Evolutionary conservation across 1,139 yeast species (phyloP).

Genomic region (Debaryomycetaceae sp.): DNA sequence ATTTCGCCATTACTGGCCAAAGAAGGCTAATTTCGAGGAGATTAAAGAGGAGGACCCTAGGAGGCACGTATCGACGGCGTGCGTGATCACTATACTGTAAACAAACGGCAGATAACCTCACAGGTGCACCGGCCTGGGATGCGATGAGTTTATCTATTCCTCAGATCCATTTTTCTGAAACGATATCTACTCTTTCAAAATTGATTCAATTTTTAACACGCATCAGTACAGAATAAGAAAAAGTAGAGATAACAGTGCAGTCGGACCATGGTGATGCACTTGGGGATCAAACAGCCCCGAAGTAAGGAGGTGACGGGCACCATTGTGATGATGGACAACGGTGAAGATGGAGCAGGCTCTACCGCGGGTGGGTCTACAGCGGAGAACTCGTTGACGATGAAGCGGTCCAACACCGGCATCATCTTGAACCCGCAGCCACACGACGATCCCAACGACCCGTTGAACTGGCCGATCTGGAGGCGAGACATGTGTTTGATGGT

Average conservation of each 20-base stretch:
- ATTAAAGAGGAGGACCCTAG: too few species aligned
- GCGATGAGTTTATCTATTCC: too few species aligned
- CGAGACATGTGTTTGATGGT: slow-evolving; percentile 51
- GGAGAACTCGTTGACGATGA: slow-evolving; percentile 20
- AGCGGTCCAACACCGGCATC: slow-evolving; percentile 49
- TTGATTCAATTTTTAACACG: neutral
- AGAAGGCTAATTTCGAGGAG: too few species aligned
- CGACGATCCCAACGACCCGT: slow-evolving; percentile 71
- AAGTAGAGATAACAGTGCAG: neutral
- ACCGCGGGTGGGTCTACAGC: slow-evolving; percentile 6
- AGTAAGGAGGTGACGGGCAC: slow-evolving; percentile 46
- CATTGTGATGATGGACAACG: slow-evolving; percentile 34
- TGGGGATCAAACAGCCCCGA: slow-evolving; percentile 43
- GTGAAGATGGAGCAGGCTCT: slow-evolving; percentile 7
- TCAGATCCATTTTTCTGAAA: too few species aligned
- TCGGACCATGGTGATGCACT: slow-evolving; percentile 4
- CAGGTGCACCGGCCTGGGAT: too few species aligned
- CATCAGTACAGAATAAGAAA: neutral
- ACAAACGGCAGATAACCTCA: too few species aligned
- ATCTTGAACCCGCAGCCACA: slow-evolving; percentile 74
- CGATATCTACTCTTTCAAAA: too few species aligned
- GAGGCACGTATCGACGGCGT: too few species aligned
- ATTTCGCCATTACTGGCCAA: too few species aligned
- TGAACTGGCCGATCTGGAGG: slow-evolving; percentile 67
- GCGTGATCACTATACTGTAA: too few species aligned